These are phyloP conservation scores for Cladochytrium tenue DNA, from an alignment of 371 early-diverging fungal genomes.

Conservation along the genomic window DNA sequence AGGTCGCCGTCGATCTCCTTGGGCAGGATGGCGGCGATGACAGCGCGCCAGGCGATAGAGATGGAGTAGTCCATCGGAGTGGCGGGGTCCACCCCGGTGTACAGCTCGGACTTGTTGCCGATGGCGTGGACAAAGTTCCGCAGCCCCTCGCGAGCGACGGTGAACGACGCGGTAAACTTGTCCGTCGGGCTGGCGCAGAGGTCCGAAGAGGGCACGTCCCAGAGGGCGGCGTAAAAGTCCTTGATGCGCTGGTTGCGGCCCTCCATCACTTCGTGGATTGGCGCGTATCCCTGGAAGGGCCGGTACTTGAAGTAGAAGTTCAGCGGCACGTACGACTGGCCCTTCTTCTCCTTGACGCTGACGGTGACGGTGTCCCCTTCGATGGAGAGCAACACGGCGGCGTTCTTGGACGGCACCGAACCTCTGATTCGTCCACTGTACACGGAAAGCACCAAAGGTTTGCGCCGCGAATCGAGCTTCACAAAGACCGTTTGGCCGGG, in stretches of 20 bases:
- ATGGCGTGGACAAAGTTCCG: conserved; percentile 84
- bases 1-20: conserved; percentile 93
- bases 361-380: conserved; percentile 67
- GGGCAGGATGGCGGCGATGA: conserved; percentile 91
- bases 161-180: conserved; percentile 66
- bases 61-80: conserved; percentile 95
- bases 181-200: conserved; percentile 62
- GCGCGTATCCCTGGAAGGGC: conserved; percentile 78
- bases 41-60: conserved; percentile 91
- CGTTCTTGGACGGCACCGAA: conserved; percentile 56
- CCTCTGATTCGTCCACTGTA: conserved; percentile 49
- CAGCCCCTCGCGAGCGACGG: conserved; percentile 57
- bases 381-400: conserved; percentile 63
- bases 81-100: conserved; percentile 44
- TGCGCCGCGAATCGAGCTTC: conserved; percentile 45
- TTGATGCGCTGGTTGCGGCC: conserved; percentile 91
- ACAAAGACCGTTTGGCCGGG: conserved; percentile 76
- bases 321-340: conserved; percentile 67
- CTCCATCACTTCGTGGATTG: conserved; percentile 91
- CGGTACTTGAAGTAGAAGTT: conserved; percentile 77
- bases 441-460: conserved; percentile 54
- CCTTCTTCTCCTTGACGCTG: conserved; percentile 73
- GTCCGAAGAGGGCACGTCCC: conserved; percentile 70
- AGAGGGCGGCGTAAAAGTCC: conserved; percentile 86
- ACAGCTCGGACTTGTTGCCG: conserved; percentile 88